Conservation (phyloP, 257 asterid species). For the Scutellaria minor region DNA sequence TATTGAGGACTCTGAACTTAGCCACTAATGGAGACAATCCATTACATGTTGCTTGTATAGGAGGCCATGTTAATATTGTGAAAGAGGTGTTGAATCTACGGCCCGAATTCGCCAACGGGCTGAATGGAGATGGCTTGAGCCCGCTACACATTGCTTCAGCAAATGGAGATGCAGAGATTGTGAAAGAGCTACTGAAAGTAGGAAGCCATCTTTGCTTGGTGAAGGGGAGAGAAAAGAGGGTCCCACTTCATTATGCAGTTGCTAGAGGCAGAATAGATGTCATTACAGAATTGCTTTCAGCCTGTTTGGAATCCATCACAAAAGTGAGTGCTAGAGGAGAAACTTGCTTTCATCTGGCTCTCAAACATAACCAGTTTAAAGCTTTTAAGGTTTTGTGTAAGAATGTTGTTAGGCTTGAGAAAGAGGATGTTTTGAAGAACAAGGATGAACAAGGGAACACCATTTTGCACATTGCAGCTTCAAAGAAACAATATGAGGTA, state of each 20-base stretch:
- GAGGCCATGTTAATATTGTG: slow-evolving; percentile 39
- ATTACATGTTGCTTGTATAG: slow-evolving; percentile 44
- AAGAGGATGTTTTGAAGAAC: slow-evolving; percentile 35
- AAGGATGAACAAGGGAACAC: slow-evolving; percentile 54
- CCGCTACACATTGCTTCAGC: slow-evolving; percentile 51
- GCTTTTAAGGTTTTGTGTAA: slow-evolving; percentile 37
- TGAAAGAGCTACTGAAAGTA: slow-evolving; percentile 38
- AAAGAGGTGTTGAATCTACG: slow-evolving; percentile 25
- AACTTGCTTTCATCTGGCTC: slow-evolving; percentile 45
- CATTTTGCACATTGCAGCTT: slow-evolving; percentile 57
- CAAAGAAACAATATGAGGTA: slow-evolving; percentile 57
- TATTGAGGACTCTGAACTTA: slow-evolving; percentile 10
- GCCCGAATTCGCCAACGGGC: slow-evolving; percentile 27
- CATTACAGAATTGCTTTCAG: slow-evolving; percentile 34
- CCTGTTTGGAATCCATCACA: slow-evolving; percentile 27
- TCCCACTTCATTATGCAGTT: slow-evolving; percentile 51
- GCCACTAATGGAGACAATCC: slow-evolving; percentile 32
- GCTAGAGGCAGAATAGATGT: slow-evolving; percentile 40
- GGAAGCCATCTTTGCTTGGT: slow-evolving; percentile 40
- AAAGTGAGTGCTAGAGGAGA: slow-evolving; percentile 48
- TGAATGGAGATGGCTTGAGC: slow-evolving; percentile 42
- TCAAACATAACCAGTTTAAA: slow-evolving; percentile 41
- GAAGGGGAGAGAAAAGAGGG: slow-evolving; percentile 44
- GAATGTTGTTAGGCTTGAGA: not conserved
- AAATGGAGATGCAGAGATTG: slow-evolving; percentile 43